Evolutionary conservation across 208 protist species (phyloP).

Genomic region (Entamoeba dispar): DNA sequence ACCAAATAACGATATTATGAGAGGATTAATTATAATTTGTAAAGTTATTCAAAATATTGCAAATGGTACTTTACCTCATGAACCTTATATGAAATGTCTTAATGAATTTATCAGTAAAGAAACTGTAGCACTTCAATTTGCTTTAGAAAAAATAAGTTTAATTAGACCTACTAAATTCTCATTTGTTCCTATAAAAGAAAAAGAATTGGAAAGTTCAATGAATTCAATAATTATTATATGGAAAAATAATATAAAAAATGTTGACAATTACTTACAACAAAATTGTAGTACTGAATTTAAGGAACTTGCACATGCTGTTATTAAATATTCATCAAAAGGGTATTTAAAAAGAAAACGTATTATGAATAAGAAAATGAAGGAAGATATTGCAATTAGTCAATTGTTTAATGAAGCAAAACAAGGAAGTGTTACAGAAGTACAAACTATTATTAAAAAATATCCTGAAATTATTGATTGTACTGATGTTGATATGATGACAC

Average conservation of each 20-base stretch:
- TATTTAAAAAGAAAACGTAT: not conserved
- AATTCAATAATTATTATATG: not conserved
- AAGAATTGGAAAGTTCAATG: not conserved
- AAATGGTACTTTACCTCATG: not conserved
- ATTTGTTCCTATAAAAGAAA: not conserved
- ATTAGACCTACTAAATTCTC: not conserved
- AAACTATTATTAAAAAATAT: not conserved
- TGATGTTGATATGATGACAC: not conserved
- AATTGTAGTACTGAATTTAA: not conserved
- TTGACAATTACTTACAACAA: not conserved
- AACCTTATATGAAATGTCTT: not conserved
- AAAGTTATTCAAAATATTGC: not conserved
- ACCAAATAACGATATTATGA: not conserved
- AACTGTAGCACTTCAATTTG: not conserved
- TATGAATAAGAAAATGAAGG: not conserved
- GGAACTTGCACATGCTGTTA: not conserved
- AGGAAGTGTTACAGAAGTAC: not conserved
- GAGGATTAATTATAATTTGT: not conserved
- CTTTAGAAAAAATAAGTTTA: not conserved
- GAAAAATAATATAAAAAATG: not conserved
- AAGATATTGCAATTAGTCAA: not conserved
- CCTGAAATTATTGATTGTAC: not conserved
- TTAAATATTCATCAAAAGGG: not conserved
- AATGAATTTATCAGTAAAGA: not conserved
- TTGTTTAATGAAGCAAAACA: not conserved